phyloP scores from a whole-genome alignment of 129 eudicot species.

The Rutidosis leptorrhynchoides region DNA sequence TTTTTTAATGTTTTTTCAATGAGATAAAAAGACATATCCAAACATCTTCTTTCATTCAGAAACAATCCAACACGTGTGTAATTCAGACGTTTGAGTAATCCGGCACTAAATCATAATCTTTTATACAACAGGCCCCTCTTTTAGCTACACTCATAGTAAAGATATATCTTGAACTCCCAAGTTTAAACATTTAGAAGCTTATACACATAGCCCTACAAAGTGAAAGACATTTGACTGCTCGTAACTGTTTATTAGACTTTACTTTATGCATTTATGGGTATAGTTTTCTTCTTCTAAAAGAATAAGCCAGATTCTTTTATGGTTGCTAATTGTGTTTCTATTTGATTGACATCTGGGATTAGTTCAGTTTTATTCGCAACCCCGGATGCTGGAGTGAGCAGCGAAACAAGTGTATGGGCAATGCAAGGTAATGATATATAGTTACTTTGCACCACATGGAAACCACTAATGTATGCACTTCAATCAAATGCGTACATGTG shows the following conservation, averaged over 20 bases:
- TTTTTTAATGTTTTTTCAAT: background rate
- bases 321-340: slow-evolving; percentile 30
- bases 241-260: background rate
- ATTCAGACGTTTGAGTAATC: background rate
- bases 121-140: background rate
- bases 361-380: slow-evolving; percentile 51
- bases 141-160: background rate
- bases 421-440: slow-evolving; percentile 61
- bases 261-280: background rate
- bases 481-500: background rate
- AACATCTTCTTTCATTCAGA: background rate
- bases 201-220: background rate
- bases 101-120: background rate
- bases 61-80: background rate
- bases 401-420: slow-evolving; percentile 84
- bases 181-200: background rate
- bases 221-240: background rate
- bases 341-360: slow-evolving; percentile 33
- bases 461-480: background rate
- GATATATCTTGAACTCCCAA: background rate
- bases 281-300: background rate
- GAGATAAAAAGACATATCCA: background rate
- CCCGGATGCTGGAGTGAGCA: slow-evolving; percentile 69
- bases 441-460: background rate
- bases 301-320: background rate